These are phyloP conservation scores for Pyrenophora tritici-repentis DNA, from an alignment of 2,329 filamentous ascomycete species.

Conservation along the genomic window DNA sequence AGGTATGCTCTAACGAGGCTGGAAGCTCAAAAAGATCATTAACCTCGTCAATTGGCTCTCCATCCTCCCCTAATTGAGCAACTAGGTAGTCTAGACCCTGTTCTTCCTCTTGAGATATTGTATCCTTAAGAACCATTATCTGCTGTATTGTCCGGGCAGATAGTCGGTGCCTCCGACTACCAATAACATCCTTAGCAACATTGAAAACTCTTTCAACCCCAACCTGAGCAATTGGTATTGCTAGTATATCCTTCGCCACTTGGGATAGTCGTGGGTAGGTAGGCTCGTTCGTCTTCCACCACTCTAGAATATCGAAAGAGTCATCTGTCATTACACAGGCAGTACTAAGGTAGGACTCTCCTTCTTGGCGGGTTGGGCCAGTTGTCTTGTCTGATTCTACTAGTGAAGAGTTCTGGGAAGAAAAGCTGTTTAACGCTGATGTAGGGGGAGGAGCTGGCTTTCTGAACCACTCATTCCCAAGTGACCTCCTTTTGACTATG, in stretches of 20 bases:
- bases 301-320: not conserved
- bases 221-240: not conserved
- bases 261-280: not conserved
- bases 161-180: not conserved
- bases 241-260: not conserved
- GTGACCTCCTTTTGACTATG: too few species aligned
- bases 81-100: too few species aligned
- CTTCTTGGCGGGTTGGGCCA: not conserved
- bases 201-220: not conserved
- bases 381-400: not conserved
- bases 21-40: not conserved
- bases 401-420: too few species aligned
- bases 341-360: too few species aligned
- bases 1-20: not conserved
- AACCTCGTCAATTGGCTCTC: not conserved
- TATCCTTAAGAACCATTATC: not conserved
- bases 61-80: too few species aligned
- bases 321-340: not conserved
- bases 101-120: not conserved
- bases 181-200: slow-evolving; percentile 1
- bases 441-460: too few species aligned
- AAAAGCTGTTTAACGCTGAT: too few species aligned
- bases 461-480: too few species aligned
- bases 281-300: not conserved
- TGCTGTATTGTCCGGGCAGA: not conserved